These are phyloP conservation scores for Epipyxis sp. DNA, from an alignment of 108 stramenopile genomes.

Conservation along the genomic window DNA sequence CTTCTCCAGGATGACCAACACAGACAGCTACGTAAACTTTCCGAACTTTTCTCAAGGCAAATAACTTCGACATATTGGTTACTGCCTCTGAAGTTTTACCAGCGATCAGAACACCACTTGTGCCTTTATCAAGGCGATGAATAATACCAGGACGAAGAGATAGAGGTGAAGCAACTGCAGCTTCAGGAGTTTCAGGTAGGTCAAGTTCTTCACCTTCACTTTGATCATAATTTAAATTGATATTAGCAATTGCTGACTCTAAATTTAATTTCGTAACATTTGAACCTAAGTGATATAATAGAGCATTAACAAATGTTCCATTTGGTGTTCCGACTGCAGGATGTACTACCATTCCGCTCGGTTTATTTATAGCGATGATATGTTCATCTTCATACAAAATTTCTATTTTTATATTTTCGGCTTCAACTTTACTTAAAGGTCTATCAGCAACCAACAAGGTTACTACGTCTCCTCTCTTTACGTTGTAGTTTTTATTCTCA, in stretches of 20 bases:
- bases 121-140: conserved; percentile 91
- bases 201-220: neutral
- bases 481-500: neutral
- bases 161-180: neutral
- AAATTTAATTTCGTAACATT: neutral
- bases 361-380: conserved; percentile 83
- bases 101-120: conserved; percentile 88
- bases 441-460: neutral
- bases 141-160: conserved; percentile 83
- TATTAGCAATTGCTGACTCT: neutral
- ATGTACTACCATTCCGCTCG: conserved; percentile 90
- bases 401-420: conserved; percentile 68
- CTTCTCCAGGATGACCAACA: conserved; percentile 47
- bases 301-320: conserved; percentile 87
- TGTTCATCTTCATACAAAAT: conserved; percentile 86
- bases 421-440: neutral
- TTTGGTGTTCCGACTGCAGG: conserved; percentile 95
- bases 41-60: conserved; percentile 69
- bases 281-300: conserved; percentile 73
- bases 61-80: conserved; percentile 70
- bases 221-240: neutral
- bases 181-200: conserved; percentile 16
- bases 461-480: neutral
- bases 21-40: conserved; percentile 82
- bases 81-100: conserved; percentile 77